phyloP scores from a whole-genome alignment of 2,329 filamentous ascomycete species.

The Zymoseptoria passerinii region DNA sequence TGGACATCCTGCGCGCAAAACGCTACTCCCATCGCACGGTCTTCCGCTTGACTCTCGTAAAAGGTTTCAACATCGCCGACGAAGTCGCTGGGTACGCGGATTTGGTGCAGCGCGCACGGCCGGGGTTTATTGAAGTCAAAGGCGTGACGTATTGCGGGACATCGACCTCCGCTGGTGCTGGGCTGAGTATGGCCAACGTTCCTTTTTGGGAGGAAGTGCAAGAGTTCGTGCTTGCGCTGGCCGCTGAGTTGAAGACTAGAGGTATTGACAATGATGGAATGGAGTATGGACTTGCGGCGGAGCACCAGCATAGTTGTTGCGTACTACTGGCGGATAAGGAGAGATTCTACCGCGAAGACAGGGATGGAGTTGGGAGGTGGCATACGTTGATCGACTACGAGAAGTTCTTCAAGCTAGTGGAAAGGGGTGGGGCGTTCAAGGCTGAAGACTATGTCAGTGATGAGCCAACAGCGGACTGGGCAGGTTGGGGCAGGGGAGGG shows the following conservation, averaged over 20 bases:
- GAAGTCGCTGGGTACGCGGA: slow-evolving; percentile 85
- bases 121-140: slow-evolving; percentile 92
- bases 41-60: slow-evolving; percentile 89
- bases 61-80: slow-evolving; percentile 95
- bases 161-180: slow-evolving; percentile 70
- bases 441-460: slow-evolving; percentile 83
- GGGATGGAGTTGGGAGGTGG: slow-evolving; percentile 58
- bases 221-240: slow-evolving; percentile 69
- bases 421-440: slow-evolving; percentile 57
- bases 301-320: slow-evolving; percentile 93
- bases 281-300: slow-evolving; percentile 82
- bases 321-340: slow-evolving; percentile 70
- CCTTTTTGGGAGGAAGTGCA: slow-evolving; percentile 90
- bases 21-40: slow-evolving; percentile 84
- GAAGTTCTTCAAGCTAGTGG: slow-evolving; percentile 75
- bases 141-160: slow-evolving; percentile 96
- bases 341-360: slow-evolving; percentile 55
- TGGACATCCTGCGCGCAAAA: slow-evolving; percentile 79
- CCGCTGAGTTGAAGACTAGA: slow-evolving; percentile 57
- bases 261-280: slow-evolving; percentile 73
- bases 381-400: slow-evolving; percentile 88
- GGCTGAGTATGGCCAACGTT: slow-evolving; percentile 93
- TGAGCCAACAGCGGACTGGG: slow-evolving; percentile 81
- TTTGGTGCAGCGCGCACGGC: slow-evolving; percentile 75
- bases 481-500: slow-evolving; percentile 85